A percentile compares a stretch with the other conserved stretches of the same genome.
Conservation (phyloP, 441 rosid genomes). For the Sinapis alba region DNA sequence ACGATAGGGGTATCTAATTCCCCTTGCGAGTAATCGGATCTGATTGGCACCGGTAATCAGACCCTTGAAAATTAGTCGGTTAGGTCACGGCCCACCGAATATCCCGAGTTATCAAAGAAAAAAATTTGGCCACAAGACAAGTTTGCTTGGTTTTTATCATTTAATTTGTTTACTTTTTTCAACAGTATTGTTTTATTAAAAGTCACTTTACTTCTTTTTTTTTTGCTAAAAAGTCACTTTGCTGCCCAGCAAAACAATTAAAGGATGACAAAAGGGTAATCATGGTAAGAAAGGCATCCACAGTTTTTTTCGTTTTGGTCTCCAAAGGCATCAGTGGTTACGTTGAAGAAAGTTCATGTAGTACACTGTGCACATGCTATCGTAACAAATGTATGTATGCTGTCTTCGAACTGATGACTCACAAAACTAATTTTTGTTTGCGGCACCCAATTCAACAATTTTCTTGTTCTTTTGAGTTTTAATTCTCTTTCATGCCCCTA, state of each 20-base stretch:
- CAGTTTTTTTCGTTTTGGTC: background rate
- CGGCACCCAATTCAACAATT: background rate
- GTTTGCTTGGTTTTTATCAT: background rate
- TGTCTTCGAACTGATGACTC: background rate
- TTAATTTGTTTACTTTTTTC: background rate
- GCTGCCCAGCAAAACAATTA: background rate
- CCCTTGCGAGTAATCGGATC: too few relatives aligned
- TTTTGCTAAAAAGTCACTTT: background rate
- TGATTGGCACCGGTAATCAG: too few relatives aligned
- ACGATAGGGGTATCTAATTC: too few relatives aligned
- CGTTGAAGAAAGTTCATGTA: background rate
- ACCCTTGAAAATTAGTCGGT: too few relatives aligned
- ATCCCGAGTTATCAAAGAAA: too few relatives aligned
- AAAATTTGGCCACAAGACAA: background rate
- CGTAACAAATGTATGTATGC: too few relatives aligned
- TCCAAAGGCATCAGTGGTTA: background rate
- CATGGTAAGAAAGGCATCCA: background rate
- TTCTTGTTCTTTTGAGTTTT: background rate
- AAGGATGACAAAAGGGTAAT: background rate
- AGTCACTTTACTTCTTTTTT: background rate
- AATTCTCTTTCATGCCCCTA: constrained; percentile 1
- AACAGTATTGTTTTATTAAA: background rate
- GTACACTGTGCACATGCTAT: background rate
- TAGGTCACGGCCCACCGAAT: too few relatives aligned
- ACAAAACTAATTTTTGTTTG: background rate